Evolutionary conservation across 148 eudicot species (phyloP), one percentile per base, ranked within the genome.

Genomic region (Limonium bicolor): DNA sequence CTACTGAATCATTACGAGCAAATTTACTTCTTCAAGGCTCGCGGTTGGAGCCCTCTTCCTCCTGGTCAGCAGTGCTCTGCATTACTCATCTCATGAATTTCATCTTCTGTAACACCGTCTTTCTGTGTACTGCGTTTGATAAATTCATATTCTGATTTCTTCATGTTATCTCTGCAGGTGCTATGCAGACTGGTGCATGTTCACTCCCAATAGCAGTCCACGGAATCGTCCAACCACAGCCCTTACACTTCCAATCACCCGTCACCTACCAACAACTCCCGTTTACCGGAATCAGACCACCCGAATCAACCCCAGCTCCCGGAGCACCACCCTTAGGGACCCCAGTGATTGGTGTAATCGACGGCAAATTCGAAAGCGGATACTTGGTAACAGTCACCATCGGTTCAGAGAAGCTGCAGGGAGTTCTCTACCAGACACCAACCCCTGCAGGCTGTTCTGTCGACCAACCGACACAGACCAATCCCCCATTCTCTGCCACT

Each of bases 281-380:
- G 2, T 17, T 41, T 7, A 16, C 18, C 42, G 8, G 10, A 13
- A 38, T 13, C 7, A 14, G 42, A 38, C 18, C 18, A 8, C 2
- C 4, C 8, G 42, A 13, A 9, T 38, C 4, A 26, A 22, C 54
- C 21, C 22, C 28, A 28, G 53, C 50, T 56, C 65, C 34, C 23
- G 9, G 36, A 22, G 34, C 56, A 47, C 37, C 51, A 30, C 34
- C 74, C 51, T 11, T 69, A 17, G 74, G 74, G 27, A 46, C 62
- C 28, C 64, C 76, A 28, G 79, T 85, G 20, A 56, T 50, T 3
- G 99, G 99, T 5, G 79, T 90, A 35, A 85, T 90, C 11, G 99
- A 90, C 27, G 99, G 94, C n/a, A 80, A 90, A 54, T 84, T 90
- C 24, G 99, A 90, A n/a, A 72, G 82, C 27, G 99, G 99, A 23